These are phyloP conservation scores for Alternaria rosae DNA, from an alignment of 2,329 filamentous ascomycete genomes.

Conservation along the genomic window DNA sequence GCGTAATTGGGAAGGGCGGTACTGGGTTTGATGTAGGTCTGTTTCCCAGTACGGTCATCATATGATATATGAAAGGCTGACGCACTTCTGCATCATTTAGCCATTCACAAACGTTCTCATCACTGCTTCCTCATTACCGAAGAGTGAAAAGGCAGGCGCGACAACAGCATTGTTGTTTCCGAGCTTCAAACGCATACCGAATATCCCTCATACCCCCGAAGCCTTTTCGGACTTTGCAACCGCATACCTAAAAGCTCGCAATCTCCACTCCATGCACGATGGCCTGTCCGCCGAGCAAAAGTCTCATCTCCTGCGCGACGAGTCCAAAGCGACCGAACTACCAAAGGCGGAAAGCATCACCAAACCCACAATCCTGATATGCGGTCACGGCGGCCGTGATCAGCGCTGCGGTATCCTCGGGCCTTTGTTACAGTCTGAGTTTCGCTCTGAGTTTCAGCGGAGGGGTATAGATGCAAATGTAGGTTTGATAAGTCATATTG, in stretches of 20 bases:
- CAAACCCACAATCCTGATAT: conserved; percentile 72
- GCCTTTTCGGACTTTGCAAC: conserved; percentile 65
- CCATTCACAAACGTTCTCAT: conserved; percentile 83
- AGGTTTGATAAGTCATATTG: conserved; percentile 78
- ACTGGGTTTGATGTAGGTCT: conserved; percentile 56
- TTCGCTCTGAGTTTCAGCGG: conserved; percentile 65
- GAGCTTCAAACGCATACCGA: conserved; percentile 80
- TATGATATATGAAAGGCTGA: background rate
- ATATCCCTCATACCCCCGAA: conserved; percentile 69
- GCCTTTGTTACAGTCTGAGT: conserved; percentile 74
- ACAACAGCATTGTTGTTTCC: conserved; percentile 73
- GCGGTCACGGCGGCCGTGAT: conserved; percentile 85
- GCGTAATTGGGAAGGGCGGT: conserved; percentile 52
- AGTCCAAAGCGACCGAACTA: conserved; percentile 57
- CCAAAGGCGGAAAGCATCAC: conserved; percentile 59
- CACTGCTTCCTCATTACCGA: conserved; percentile 74
- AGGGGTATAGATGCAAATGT: conserved; percentile 66
- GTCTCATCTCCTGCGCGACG: conserved; percentile 54
- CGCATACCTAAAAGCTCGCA: conserved; percentile 70
- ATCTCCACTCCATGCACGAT: conserved; percentile 68
- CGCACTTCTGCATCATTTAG: conserved; percentile 55
- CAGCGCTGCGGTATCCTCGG: conserved; percentile 82
- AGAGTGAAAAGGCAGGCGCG: conserved; percentile 47
- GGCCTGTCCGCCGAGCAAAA: conserved; percentile 62
- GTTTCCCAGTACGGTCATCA: conserved; percentile 17